Evolutionary conservation across 306 rosid species (phyloP).

Genomic region (Casuarina cunninghamiana): DNA sequence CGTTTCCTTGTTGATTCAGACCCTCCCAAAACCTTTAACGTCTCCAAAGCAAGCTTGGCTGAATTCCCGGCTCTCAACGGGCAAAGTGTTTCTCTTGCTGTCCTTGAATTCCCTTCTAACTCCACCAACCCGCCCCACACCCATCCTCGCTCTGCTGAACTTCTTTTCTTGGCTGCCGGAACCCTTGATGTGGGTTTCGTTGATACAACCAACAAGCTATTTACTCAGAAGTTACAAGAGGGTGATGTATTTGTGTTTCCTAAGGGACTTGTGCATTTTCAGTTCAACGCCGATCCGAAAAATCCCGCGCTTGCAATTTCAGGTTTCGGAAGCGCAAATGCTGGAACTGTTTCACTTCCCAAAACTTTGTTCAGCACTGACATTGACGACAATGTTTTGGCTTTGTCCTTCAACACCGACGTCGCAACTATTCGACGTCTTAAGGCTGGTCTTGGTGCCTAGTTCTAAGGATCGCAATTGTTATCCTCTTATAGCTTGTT

Average conservation of each 20-base stretch:
- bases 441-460: slow-evolving; percentile 45
- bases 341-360: no score
- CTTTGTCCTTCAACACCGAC: no score
- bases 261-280: no score
- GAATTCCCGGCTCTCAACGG: slow-evolving; percentile 57
- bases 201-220: no score
- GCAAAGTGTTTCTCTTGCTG: slow-evolving; percentile 61
- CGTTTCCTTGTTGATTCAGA: slow-evolving; percentile 12
- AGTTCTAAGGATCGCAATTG: background rate
- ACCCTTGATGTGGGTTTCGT: no score
- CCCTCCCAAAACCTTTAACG: slow-evolving; percentile 30
- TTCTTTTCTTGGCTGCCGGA: background rate
- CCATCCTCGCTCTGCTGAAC: background rate
- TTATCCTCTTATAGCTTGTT: background rate
- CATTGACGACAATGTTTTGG: no score
- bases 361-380: no score
- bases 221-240: no score
- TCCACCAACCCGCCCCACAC: slow-evolving; percentile 40
- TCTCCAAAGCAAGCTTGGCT: slow-evolving; percentile 29
- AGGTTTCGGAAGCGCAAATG: no score
- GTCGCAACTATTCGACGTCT: slow-evolving; percentile 29
- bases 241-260: no score
- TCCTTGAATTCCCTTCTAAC: slow-evolving; percentile 35
- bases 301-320: no score
- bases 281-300: no score